Base-by-base conservation (phyloP, 2,329 filamentous ascomycete species). In the Pseudodiploospora longispora region DNA sequence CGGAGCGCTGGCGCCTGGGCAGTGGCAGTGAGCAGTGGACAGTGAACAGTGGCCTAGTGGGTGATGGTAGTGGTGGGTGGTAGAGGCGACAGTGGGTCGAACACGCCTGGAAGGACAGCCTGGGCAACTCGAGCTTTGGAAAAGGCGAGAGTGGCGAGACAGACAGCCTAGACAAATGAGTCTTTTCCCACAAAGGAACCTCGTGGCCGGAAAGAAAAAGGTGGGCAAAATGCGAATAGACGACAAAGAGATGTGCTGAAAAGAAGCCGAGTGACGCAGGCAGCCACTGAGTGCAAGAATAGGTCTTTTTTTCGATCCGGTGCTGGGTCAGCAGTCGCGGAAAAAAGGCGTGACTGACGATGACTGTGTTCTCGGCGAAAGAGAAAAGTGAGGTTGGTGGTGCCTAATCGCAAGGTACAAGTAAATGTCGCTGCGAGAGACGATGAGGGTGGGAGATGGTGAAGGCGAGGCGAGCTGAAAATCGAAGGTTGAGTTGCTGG, bases 381-480 rank as follows among this genome's bases (percentile, higher is more conserved):
- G 38, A 43, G 41, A 37, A 35, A 30, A 36, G 29, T 12, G 27
- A 30, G 51, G 47, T 49, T 44, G 53, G 52, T 51, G 50, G 38
- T 32, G 34, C 37, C 33, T 52, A 49, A 55, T 63, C 67, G 66
- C 65, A 71, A 66, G 69, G 68, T 66, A 64, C 70, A 72, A 72
- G 65, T 69, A 59, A 72, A 72, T 73, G 70, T 66, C 69, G 68
- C 69, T 67, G 66, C 64, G 62, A 50, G 42, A 41, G 30, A 49
- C 42, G 36, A 41, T 35, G 38, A 32, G 29, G 38, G 43, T 29
- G 43, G 34, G 32, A 28, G n/a, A 27, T 10, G 8, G 12, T 10
- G 30, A 44, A 12, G 35, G 10, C 19, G 19, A 27, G 33, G 36
- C 40, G 27, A 45, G 36, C 31, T 35, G 34, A 41, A 45, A 46